phyloP scores from a whole-genome alignment of 305 asterid species.

The Solanum hybrid region DNA sequence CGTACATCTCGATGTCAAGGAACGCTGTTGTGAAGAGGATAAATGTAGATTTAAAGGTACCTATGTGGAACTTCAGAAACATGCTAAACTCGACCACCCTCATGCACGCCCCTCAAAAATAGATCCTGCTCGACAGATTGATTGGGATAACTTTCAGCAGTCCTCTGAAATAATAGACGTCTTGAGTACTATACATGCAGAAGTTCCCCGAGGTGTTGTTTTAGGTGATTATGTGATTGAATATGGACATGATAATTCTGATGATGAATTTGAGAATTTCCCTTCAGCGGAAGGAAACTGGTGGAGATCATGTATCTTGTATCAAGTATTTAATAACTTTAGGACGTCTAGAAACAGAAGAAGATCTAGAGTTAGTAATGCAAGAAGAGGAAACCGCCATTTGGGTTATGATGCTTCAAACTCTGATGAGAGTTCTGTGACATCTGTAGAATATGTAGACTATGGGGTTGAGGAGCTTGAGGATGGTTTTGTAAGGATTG shows the following conservation, averaged over 20 bases:
- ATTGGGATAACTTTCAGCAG: constrained; percentile 87
- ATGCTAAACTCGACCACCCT: constrained; percentile 64
- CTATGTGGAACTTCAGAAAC: constrained; percentile 58
- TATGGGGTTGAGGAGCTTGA: constrained; percentile 49
- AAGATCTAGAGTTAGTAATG: constrained; percentile 48
- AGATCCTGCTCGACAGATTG: constrained; percentile 75
- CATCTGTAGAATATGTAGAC: constrained; percentile 53
- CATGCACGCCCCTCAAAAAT: constrained; percentile 65
- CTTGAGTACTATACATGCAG: constrained; percentile 69
- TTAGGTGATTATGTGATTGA: constrained; percentile 84
- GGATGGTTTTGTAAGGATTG: constrained; percentile 41
- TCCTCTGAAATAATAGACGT: constrained; percentile 80
- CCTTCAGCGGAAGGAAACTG: constrained; percentile 55
- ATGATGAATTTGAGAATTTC: constrained; percentile 62
- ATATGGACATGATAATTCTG: constrained; percentile 71
- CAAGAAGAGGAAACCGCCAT: constrained; percentile 52
- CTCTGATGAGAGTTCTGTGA: constrained; percentile 71
- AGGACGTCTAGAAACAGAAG: constrained; percentile 74
- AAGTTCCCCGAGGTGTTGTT: constrained; percentile 71
- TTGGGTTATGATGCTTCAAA: constrained; percentile 53
- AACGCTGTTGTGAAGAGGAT: constrained; percentile 62
- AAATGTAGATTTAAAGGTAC: constrained; percentile 57
- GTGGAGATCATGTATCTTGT: constrained; percentile 81
- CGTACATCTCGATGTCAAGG: constrained; percentile 43
- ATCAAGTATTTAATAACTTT: constrained; percentile 60